These are phyloP conservation scores for Botrytis cinerea DNA, from an alignment of 2,329 filamentous ascomycete genomes.

Conservation along the genomic window DNA sequence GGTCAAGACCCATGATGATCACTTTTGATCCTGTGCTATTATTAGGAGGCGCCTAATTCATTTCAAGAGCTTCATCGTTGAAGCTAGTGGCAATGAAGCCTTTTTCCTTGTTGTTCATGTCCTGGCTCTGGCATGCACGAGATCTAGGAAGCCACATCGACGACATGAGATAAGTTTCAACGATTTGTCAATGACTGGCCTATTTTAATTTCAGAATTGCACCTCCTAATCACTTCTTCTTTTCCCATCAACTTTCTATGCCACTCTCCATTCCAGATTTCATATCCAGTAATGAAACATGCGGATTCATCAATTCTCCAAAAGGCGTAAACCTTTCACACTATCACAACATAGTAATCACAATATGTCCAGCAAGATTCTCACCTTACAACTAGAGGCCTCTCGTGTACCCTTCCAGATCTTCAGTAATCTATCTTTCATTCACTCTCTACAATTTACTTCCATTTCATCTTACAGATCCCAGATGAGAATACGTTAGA, in stretches of 20 bases:
- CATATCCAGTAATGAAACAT: background rate
- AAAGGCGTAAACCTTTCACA: background rate
- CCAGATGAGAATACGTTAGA: background rate
- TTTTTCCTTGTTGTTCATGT: background rate
- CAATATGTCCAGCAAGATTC: background rate
- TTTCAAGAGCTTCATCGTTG: background rate
- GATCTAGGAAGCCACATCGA: background rate
- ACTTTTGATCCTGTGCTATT: too few relatives aligned
- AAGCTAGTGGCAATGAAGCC: background rate
- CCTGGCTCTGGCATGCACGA: background rate
- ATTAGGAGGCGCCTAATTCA: too few relatives aligned
- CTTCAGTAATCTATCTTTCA: background rate
- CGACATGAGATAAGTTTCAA: background rate
- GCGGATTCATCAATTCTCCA: background rate
- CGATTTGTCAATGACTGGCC: background rate
- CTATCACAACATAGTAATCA: background rate
- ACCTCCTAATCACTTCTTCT: background rate
- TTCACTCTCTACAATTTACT: background rate
- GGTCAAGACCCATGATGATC: background rate
- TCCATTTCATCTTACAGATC: background rate
- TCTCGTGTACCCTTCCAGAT: background rate
- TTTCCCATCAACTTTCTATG: background rate
- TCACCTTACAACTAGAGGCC: background rate
- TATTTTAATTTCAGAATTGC: too few relatives aligned
- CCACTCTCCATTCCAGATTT: background rate